Conservation (phyloP, 2,329 filamentous ascomycete genomes). For the Hysterium pulicare region DNA sequence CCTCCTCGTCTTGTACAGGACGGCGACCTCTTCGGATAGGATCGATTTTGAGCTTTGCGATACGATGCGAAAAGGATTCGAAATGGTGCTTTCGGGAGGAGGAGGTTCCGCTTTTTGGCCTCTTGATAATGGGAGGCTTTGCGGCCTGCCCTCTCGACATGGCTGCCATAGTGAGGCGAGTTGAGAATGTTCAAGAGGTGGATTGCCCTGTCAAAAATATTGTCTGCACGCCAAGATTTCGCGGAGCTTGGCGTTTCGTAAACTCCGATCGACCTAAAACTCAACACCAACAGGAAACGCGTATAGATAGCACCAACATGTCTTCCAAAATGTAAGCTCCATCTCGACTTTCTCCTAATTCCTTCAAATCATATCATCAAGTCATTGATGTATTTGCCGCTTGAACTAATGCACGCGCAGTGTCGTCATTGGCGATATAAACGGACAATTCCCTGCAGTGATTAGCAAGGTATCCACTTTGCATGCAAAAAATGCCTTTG, state of each 20-base stretch:
- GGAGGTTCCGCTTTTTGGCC: slow-evolving; percentile 63
- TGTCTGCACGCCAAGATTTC: slow-evolving; percentile 24
- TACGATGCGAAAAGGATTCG: slow-evolving; percentile 86
- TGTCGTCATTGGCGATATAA: slow-evolving; percentile 78
- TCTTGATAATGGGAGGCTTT: slow-evolving; percentile 57
- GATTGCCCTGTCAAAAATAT: slow-evolving; percentile 17
- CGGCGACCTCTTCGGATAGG: slow-evolving; percentile 86
- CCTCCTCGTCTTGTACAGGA: slow-evolving; percentile 76
- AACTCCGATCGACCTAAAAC: no score
- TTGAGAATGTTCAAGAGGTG: slow-evolving; percentile 1
- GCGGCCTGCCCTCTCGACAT: slow-evolving; percentile 38
- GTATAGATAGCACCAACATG: no score
- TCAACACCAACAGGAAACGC: no score
- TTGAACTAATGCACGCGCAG: slow-evolving; percentile 49
- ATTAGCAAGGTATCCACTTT: slow-evolving; percentile 78
- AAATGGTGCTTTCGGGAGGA: slow-evolving; percentile 84
- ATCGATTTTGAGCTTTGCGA: slow-evolving; percentile 89
- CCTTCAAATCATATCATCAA: no score
- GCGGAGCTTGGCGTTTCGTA: slow-evolving; percentile 6
- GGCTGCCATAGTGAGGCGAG: slow-evolving; percentile 37
- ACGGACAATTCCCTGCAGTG: slow-evolving; percentile 71
- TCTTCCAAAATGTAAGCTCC: slow-evolving; percentile 54
- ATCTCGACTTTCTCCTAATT: not conserved
- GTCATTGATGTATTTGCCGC: no score
- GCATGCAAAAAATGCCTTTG: slow-evolving; percentile 83